phyloP scores from a whole-genome alignment of 192 early-diverging fungal genomes.

The Entomortierella chlamydospora region DNA sequence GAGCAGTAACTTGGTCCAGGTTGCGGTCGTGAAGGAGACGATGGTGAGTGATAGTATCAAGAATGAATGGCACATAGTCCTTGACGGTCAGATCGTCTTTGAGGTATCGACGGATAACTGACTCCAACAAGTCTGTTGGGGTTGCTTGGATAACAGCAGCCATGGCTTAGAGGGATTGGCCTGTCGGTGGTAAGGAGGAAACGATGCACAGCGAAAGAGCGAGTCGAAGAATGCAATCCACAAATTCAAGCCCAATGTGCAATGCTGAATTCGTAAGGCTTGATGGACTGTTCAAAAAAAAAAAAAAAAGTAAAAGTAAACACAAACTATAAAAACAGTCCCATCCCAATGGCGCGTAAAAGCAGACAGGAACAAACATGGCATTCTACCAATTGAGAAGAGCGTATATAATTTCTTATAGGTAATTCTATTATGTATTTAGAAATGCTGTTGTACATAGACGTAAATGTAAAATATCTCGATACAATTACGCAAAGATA shows the following conservation, averaged over 20 bases:
- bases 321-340: background rate
- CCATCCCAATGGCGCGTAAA: too few species aligned
- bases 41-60: slow-evolving; percentile 59
- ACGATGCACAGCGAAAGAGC: background rate
- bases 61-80: slow-evolving; percentile 59
- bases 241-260: background rate
- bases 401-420: too few species aligned
- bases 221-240: background rate
- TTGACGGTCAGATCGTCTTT: slow-evolving; percentile 52
- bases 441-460: too few species aligned
- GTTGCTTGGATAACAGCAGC: slow-evolving; percentile 36
- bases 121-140: slow-evolving; percentile 46
- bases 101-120: slow-evolving; percentile 53
- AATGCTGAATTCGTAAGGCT: background rate
- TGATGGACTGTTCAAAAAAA: background rate
- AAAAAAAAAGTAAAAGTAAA: slow-evolving; percentile 1
- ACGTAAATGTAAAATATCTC: too few species aligned
- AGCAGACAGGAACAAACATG: too few species aligned
- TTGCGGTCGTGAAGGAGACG: slow-evolving; percentile 51
- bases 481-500: too few species aligned
- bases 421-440: too few species aligned
- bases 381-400: too few species aligned
- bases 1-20: slow-evolving; percentile 5
- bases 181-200: too few species aligned
- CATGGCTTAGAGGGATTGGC: background rate